phyloP scores from a whole-genome alignment of 805 yeast genomes.

The Wickerhamiella australiensis region DNA sequence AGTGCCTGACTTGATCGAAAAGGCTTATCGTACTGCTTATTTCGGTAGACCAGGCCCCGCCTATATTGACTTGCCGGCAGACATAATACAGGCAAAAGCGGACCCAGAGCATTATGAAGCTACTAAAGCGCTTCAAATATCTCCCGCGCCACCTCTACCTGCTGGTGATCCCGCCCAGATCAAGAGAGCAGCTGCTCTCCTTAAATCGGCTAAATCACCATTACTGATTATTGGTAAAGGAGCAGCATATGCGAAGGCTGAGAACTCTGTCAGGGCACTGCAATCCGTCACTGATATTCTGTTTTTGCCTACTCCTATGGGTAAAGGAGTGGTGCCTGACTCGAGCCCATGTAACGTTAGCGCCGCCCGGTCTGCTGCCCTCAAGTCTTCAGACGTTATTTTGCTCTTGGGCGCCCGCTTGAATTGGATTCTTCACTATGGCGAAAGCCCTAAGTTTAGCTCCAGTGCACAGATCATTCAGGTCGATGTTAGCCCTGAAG shows the following conservation, averaged over 20 bases:
- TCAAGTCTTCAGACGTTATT: constrained; percentile 46
- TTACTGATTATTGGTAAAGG: constrained; percentile 58
- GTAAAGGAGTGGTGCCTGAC: constrained; percentile 57
- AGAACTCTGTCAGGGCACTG: constrained; percentile 32
- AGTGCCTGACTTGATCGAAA: constrained; percentile 33
- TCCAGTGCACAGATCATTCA: constrained; percentile 41
- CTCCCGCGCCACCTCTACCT: constrained; percentile 26
- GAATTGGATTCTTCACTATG: constrained; percentile 65
- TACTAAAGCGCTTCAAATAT: not conserved
- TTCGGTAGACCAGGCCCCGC: constrained; percentile 49
- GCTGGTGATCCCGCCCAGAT: constrained; percentile 32
- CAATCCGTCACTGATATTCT: constrained; percentile 37
- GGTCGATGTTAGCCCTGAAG: constrained; percentile 43
- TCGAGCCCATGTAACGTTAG: constrained; percentile 37
- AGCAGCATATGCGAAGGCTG: constrained; percentile 39
- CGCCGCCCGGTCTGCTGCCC: constrained; percentile 52
- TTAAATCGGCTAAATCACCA: constrained; percentile 35
- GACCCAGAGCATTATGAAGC: not conserved
- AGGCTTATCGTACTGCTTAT: constrained; percentile 36
- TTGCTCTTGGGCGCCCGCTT: constrained; percentile 53
- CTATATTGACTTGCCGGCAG: constrained; percentile 56
- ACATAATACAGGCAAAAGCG: constrained; percentile 35
- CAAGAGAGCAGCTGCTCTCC: constrained; percentile 28
- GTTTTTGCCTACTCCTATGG: constrained; percentile 69
- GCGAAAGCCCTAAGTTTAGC: constrained; percentile 43